A percentile compares a stretch with the other conserved stretches of the same genome.
Evolutionary conservation across 345 rosid genomes (phyloP).

Genomic region (Rhizophora apiculata): DNA sequence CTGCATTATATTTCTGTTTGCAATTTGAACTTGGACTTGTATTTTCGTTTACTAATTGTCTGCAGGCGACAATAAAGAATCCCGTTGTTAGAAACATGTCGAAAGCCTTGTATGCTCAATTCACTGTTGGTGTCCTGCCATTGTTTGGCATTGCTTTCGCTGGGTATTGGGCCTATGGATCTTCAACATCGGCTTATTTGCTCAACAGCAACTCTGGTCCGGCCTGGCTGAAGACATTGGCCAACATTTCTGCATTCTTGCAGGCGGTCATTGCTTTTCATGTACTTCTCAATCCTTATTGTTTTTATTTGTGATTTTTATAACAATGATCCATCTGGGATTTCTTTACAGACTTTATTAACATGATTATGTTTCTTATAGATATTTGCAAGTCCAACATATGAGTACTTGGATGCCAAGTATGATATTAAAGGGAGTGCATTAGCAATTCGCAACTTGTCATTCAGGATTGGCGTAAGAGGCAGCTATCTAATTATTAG

Average conservation of each 20-base stretch:
- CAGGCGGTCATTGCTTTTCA: slow-evolving; percentile 85
- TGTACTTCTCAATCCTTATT: slow-evolving; percentile 33
- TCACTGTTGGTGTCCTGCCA: slow-evolving; percentile 67
- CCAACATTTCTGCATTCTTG: slow-evolving; percentile 72
- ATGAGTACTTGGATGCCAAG: slow-evolving; percentile 83
- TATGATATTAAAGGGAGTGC: slow-evolving; percentile 71
- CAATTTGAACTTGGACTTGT: not conserved
- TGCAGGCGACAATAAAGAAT: slow-evolving; percentile 75
- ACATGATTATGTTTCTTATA: slow-evolving; percentile 5
- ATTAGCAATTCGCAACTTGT: slow-evolving; percentile 43
- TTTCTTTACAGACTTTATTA: not conserved
- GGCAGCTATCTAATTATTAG: slow-evolving; percentile 70
- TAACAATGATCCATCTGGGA: too few species aligned
- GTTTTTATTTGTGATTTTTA: too few species aligned
- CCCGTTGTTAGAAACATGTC: slow-evolving; percentile 81
- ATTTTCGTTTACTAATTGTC: not conserved
- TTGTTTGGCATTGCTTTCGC: slow-evolving; percentile 64
- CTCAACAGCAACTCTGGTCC: slow-evolving; percentile 73
- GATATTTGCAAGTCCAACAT: slow-evolving; percentile 95
- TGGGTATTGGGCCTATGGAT: slow-evolving; percentile 98
- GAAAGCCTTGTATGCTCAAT: slow-evolving; percentile 83
- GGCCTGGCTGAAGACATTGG: slow-evolving; percentile 73
- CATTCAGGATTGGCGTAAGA: slow-evolving; percentile 60
- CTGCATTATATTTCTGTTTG: not conserved
- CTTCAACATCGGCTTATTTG: slow-evolving; percentile 60